These are phyloP conservation scores for Paraconiothyrium brasiliense DNA, from an alignment of 2,329 filamentous ascomycete species.

Conservation along the genomic window DNA sequence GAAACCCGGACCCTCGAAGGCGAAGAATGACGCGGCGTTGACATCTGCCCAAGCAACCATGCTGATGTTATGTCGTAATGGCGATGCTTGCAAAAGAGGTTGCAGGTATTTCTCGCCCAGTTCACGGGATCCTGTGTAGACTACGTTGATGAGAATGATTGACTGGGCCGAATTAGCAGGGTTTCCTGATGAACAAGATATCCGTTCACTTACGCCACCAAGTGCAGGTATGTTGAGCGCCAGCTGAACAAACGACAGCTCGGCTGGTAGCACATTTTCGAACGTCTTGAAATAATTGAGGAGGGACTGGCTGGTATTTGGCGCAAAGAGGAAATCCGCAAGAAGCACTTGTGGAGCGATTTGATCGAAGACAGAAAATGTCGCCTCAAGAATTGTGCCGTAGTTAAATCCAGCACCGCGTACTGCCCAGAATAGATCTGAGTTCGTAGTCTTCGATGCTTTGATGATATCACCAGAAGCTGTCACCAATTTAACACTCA, in stretches of 20 bases:
- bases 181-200: not conserved
- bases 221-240: not conserved
- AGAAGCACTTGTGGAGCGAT: too few species aligned
- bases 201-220: not conserved
- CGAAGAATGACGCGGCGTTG: conserved; percentile 1
- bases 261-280: not conserved
- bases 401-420: too few species aligned
- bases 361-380: too few species aligned
- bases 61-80: not conserved
- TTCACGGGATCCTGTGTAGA: not conserved
- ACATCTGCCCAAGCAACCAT: conserved; percentile 1
- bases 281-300: not conserved
- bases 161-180: not conserved
- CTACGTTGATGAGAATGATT: conserved; percentile 2
- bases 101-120: not conserved
- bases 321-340: conserved; percentile 4
- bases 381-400: too few species aligned
- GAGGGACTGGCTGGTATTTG: not conserved
- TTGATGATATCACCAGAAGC: too few species aligned
- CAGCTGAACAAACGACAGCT: not conserved
- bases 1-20: not conserved
- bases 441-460: too few species aligned
- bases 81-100: not conserved
- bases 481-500: too few species aligned
- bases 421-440: too few species aligned